Percentiles rank a stretch among this genome's conserved stretches.
These are phyloP conservation scores for Fusarium verrucosum DNA, from an alignment of 2,329 filamentous ascomycete genomes.

Conservation along the genomic window DNA sequence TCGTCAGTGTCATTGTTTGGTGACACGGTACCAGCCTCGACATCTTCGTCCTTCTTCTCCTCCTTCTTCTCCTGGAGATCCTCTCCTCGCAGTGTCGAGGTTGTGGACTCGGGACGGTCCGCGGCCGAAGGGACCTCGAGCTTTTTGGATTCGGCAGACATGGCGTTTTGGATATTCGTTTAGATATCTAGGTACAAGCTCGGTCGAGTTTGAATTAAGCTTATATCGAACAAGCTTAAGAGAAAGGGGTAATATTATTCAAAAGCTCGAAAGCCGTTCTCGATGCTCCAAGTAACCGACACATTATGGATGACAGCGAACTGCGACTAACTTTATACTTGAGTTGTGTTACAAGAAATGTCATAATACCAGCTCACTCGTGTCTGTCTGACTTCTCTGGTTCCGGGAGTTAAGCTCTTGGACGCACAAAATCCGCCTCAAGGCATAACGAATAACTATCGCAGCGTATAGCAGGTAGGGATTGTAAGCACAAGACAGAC, in stretches of 20 bases:
- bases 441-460: slow-evolving; percentile 15
- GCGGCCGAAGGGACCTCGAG: slow-evolving; percentile 39
- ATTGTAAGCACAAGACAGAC: slow-evolving; percentile 11
- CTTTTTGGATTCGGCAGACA: slow-evolving; percentile 24
- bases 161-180: slow-evolving; percentile 3
- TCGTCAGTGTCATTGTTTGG: slow-evolving; percentile 33
- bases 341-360: background rate
- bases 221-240: slow-evolving; percentile 10
- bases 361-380: slow-evolving; percentile 6
- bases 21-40: slow-evolving; percentile 34
- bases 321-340: slow-evolving; percentile 37
- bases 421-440: slow-evolving; percentile 36
- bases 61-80: slow-evolving; percentile 45
- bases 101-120: slow-evolving; percentile 42
- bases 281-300: slow-evolving; percentile 15
- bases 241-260: background rate
- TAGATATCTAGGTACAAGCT: background rate
- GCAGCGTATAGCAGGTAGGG: slow-evolving; percentile 2
- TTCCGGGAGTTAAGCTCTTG: slow-evolving; percentile 32
- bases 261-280: slow-evolving; percentile 8
- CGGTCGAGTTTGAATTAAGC: slow-evolving; percentile 10
- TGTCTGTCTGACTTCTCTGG: slow-evolving; percentile 19
- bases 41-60: slow-evolving; percentile 34
- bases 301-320: slow-evolving; percentile 14
- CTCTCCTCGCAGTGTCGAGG: slow-evolving; percentile 46